Percentiles rank a stretch among this genome's conserved stretches.
These are phyloP conservation scores for Hysterangium stoloniferum DNA, from an alignment of 768 basidiomycete genomes.

Conservation along the genomic window DNA sequence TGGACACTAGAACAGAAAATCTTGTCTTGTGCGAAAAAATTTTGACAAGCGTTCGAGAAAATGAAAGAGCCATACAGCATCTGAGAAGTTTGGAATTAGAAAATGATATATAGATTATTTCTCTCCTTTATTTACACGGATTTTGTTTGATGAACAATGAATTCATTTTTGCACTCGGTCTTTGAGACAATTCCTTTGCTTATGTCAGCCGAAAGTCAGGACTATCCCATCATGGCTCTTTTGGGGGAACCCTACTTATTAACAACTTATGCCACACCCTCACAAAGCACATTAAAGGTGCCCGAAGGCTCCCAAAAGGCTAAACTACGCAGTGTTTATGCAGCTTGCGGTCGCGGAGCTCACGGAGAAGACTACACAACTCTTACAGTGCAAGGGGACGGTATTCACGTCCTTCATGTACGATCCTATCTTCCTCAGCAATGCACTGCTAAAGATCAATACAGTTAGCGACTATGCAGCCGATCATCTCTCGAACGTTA, in stretches of 20 bases:
- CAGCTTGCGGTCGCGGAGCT: background rate
- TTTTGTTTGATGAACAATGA: background rate
- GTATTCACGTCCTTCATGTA: conserved; percentile 70
- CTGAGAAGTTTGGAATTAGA: background rate
- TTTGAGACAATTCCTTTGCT: background rate
- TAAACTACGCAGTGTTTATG: background rate
- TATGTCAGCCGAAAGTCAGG: conserved; percentile 18
- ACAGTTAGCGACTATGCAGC: conserved; percentile 59
- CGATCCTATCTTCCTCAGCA: conserved; percentile 18
- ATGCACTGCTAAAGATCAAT: conserved; percentile 10
- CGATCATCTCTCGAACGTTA: conserved; percentile 60
- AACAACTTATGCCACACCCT: conserved; percentile 27
- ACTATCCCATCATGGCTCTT: too few relatives aligned
- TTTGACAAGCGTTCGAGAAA: background rate
- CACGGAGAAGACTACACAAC: conserved; percentile 51
- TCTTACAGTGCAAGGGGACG: conserved; percentile 63
- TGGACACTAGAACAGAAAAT: background rate
- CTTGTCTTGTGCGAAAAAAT: background rate
- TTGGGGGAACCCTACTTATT: conserved; percentile 36
- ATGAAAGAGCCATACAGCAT: background rate
- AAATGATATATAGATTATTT: background rate
- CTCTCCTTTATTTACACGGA: background rate
- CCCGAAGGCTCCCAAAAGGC: conserved; percentile 14
- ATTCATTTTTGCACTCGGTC: background rate
- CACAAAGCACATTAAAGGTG: conserved; percentile 15